Conservation (phyloP, 2,329 filamentous ascomycete genomes). For the Fonsecaea monophora region DNA sequence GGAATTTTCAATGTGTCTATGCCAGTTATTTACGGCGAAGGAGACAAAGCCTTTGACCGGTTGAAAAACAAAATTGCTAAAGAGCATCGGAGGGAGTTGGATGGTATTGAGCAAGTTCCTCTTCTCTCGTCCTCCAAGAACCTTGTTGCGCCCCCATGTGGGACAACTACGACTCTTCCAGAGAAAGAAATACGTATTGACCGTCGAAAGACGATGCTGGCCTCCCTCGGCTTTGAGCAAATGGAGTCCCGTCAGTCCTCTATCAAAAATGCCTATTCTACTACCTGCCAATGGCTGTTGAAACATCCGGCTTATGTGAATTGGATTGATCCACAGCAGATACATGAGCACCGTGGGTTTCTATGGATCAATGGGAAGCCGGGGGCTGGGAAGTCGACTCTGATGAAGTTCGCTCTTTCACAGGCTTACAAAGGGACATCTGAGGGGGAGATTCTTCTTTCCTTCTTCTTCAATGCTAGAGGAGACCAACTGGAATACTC, state of each 20-base stretch:
- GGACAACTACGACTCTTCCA: background rate
- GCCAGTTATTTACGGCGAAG: slow-evolving; percentile 36
- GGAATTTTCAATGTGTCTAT: slow-evolving; percentile 40
- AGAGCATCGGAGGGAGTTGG: slow-evolving; percentile 9
- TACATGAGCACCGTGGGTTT: slow-evolving; percentile 42
- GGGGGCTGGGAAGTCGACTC: slow-evolving; percentile 52
- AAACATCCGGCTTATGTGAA: slow-evolving; percentile 44
- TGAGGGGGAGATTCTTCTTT: slow-evolving; percentile 42
- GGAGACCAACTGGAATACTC: slow-evolving; percentile 56
- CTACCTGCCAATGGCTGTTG: slow-evolving; percentile 55
- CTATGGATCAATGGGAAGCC: slow-evolving; percentile 52
- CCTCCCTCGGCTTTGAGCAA: slow-evolving; percentile 48
- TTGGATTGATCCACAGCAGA: slow-evolving; percentile 47
- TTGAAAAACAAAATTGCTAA: slow-evolving; percentile 28
- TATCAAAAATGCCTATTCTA: slow-evolving; percentile 48
- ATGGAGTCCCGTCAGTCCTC: slow-evolving; percentile 49
- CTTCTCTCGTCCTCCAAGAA: slow-evolving; percentile 5
- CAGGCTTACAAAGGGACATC: slow-evolving; percentile 33
- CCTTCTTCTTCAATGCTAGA: slow-evolving; percentile 60
- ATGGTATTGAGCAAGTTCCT: slow-evolving; percentile 5
- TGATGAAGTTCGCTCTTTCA: slow-evolving; percentile 53
- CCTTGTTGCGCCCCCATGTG: background rate
- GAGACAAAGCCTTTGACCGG: slow-evolving; percentile 23
- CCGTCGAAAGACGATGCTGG: slow-evolving; percentile 37
- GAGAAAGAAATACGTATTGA: slow-evolving; percentile 1